These are phyloP conservation scores for Candida sakaeoensis DNA, from an alignment of 805 yeast species.

Conservation along the genomic window DNA sequence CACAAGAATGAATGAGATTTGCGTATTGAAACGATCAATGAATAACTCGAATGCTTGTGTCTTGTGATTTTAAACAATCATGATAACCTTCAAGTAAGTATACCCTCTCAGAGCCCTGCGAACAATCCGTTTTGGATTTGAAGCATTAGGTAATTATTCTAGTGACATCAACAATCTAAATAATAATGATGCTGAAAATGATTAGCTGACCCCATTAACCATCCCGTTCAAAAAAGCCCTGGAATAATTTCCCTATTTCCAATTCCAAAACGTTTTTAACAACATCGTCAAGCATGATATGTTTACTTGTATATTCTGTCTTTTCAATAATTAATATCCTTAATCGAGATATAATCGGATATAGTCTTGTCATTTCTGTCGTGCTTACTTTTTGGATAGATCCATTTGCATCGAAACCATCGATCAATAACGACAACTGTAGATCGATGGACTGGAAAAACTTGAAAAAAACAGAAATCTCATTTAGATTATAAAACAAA, in stretches of 20 bases:
- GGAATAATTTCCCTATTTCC: conserved; percentile 36
- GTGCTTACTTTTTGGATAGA: conserved; percentile 15
- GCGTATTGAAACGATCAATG: no score
- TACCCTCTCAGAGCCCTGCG: no score
- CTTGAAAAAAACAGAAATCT: conserved; percentile 18
- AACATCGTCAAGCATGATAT: not conserved
- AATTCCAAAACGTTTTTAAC: conserved; percentile 25
- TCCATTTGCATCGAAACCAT: conserved; percentile 21
- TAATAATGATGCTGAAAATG: no score
- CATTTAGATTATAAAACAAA: conserved; percentile 14
- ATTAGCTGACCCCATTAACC: not conserved
- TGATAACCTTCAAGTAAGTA: no score
- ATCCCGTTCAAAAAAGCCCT: conserved; percentile 34
- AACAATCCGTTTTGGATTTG: no score
- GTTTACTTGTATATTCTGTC: conserved; percentile 17
- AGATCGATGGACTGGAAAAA: conserved; percentile 31
- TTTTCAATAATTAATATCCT: conserved; percentile 26
- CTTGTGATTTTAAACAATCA: no score
- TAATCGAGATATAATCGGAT: conserved; percentile 30
- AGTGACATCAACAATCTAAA: no score
- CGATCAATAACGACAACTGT: conserved; percentile 27
- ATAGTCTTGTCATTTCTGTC: conserved; percentile 32
- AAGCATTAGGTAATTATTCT: no score
- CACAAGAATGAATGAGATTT: no score
- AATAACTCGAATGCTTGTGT: no score